phyloP scores from a whole-genome alignment of 306 rosid species.

The Oxytropis ochrocephala region DNA sequence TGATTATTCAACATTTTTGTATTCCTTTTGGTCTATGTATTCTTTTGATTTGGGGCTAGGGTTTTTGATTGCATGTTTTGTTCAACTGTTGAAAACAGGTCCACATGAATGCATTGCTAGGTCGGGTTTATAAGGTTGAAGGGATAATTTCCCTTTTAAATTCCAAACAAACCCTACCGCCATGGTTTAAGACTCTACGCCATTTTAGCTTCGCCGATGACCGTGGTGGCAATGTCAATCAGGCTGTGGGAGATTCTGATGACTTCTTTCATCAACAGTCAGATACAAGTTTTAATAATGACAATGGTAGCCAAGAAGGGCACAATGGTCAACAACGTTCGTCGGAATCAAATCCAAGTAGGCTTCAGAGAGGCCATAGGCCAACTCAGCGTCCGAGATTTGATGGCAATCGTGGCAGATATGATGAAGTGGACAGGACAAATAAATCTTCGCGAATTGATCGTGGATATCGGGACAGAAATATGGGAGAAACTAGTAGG shows the following conservation, averaged over 20 bases:
- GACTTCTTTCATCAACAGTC: neutral
- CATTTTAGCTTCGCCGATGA: slow-evolving; percentile 35
- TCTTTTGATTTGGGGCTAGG: slow-evolving; percentile 5
- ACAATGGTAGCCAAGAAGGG: neutral
- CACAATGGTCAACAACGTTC: neutral
- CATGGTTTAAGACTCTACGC: slow-evolving; percentile 24
- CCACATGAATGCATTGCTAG: slow-evolving; percentile 22
- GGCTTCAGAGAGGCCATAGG: slow-evolving; percentile 33
- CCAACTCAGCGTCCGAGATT: slow-evolving; percentile 23
- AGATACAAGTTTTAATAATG: neutral
- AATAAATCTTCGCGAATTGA: slow-evolving; percentile 16
- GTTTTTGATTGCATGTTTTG: neutral
- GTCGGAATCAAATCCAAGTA: slow-evolving; percentile 32
- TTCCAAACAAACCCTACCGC: slow-evolving; percentile 13
- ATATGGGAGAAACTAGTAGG: slow-evolving; percentile 2
- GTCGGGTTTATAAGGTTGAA: slow-evolving; percentile 24
- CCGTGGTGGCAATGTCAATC: neutral
- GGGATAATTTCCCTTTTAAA: slow-evolving; percentile 16
- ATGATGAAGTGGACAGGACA: neutral
- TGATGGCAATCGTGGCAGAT: slow-evolving; percentile 6
- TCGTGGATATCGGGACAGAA: slow-evolving; percentile 25
- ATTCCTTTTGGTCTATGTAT: neutral
- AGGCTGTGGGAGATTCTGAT: slow-evolving; percentile 13
- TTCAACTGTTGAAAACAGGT: slow-evolving; percentile 27
- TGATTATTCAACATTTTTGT: neutral